Evolutionary conservation across 805 yeast species (phyloP).

Genomic region (Candida oleophila): DNA sequence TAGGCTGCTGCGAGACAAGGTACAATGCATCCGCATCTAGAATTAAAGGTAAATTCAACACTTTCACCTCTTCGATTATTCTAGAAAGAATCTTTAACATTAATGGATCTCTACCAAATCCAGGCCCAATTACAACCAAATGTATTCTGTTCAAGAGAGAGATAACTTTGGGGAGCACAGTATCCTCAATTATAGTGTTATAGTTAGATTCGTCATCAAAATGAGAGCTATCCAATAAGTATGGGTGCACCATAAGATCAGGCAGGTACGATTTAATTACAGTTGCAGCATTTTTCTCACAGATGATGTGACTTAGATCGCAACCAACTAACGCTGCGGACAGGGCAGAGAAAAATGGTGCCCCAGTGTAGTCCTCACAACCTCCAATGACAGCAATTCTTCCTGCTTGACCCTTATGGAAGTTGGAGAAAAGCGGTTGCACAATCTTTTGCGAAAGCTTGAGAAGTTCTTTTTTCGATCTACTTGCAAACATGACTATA

Average conservation of each 20-base stretch:
- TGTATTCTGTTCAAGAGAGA: slow-evolving; percentile 65
- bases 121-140: slow-evolving; percentile 88
- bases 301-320: slow-evolving; percentile 86
- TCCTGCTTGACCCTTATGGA: slow-evolving; percentile 93
- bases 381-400: slow-evolving; percentile 88
- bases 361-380: slow-evolving; percentile 94
- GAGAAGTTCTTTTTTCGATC: slow-evolving; percentile 45
- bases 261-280: slow-evolving; percentile 89
- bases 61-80: slow-evolving; percentile 56
- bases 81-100: slow-evolving; percentile 62
- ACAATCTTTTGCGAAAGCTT: slow-evolving; percentile 53
- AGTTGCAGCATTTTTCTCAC: slow-evolving; percentile 74
- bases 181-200: slow-evolving; percentile 34
- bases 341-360: slow-evolving; percentile 88
- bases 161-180: slow-evolving; percentile 56
- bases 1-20: slow-evolving; percentile 58
- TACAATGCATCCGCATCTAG: slow-evolving; percentile 90
- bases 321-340: slow-evolving; percentile 84
- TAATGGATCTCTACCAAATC: slow-evolving; percentile 77
- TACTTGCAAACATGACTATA: slow-evolving; percentile 24
- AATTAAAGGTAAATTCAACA: slow-evolving; percentile 64
- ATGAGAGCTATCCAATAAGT: slow-evolving; percentile 52
- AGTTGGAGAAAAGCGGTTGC: slow-evolving; percentile 70
- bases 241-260: slow-evolving; percentile 95
- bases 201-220: slow-evolving; percentile 21